Base-by-base conservation (phyloP, 495 filamentous ascomycete genomes). In the Xylaria curta region DNA sequence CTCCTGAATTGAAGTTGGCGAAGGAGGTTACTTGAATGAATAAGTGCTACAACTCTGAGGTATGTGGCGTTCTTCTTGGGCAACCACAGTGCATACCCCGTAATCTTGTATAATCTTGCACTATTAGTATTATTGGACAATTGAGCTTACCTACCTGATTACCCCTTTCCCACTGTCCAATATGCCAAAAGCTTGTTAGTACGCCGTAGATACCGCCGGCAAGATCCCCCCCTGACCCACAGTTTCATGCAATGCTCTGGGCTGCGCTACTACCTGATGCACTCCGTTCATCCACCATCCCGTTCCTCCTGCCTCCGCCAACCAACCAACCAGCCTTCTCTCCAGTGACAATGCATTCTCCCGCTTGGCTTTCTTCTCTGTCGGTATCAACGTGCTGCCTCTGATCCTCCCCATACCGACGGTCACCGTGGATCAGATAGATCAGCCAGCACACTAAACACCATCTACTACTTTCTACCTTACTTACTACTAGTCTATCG, bases 261-360 rank as follows among this genome's bases (percentile, higher is more conserved):
- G 26, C 60, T 44, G 60, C 60, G 60, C 60, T 60, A 46, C 38
- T 60, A 36, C 66, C 51, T 60, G 51, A 58, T 42, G 38, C 66
- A 60, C 51, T 68, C 38, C 53, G 47, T 28, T n/a, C 33, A 66
- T 54, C 64, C 64, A 49, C 54, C 26, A 49, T 65, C 65, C 36
- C 65, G 49, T 59, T 58, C 40, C 53, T 59, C 66, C 68, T 70
- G 60, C 61, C 58, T 59, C 60, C 59, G 19, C 31, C 58, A 33
- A 44, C 68, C 68, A 56, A n/a, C 31, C 58, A 33, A 44, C 68
- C 68, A 56, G 68, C 59, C 68, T 70, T 61, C 58, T 54, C 46
- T 8, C 7, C 8, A 38, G 19, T 40, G 65, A 40, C 62, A 47
- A 46, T 61, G 47, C 68, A 56, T 70, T 64, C 68, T 64, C 47